A percentile compares a stretch with the other conserved stretches of the same genome.
These are phyloP conservation scores for Geotrichum cucujoidarum DNA, from an alignment of 1,139 yeast genomes.

Conservation along the genomic window DNA sequence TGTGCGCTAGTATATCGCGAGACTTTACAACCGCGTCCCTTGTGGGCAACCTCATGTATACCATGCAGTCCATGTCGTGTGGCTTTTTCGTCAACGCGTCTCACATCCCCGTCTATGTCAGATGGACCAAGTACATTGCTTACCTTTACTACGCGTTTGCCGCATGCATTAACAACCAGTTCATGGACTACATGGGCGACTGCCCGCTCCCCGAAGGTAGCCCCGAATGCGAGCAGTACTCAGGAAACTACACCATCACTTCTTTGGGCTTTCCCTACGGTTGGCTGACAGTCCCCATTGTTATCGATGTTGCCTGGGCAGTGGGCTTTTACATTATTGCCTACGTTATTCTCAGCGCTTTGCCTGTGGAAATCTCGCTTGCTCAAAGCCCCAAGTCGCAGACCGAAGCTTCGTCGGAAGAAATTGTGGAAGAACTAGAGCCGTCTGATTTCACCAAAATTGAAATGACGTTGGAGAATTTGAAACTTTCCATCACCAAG, in stretches of 20 bases:
- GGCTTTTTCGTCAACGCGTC: conserved; percentile 75
- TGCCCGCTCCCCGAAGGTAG: conserved; percentile 45
- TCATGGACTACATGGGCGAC: conserved; percentile 53
- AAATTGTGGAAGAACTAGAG: conserved; percentile 26
- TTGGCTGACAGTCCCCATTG: conserved; percentile 67
- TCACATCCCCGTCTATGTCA: conserved; percentile 76
- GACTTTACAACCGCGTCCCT: conserved; percentile 65
- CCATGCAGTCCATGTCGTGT: conserved; percentile 71
- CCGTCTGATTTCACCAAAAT: conserved; percentile 28
- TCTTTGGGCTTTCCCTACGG: conserved; percentile 57
- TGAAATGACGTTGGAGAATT: conserved; percentile 24
- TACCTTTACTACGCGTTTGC: conserved; percentile 79
- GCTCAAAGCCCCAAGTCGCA: conserved; percentile 31
- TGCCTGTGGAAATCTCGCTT: conserved; percentile 50
- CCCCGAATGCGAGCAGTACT: conserved; percentile 39
- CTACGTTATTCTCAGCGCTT: conserved; percentile 34
- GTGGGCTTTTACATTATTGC: conserved; percentile 52
- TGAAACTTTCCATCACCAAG: conserved; percentile 21
- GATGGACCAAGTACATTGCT: conserved; percentile 75
- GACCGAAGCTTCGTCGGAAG: conserved; percentile 3
- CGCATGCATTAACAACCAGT: conserved; percentile 60
- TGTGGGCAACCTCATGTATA: conserved; percentile 58
- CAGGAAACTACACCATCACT: conserved; percentile 50
- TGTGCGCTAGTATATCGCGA: conserved; percentile 55
- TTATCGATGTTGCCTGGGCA: conserved; percentile 56